A percentile compares a stretch with the other conserved stretches of the same genome.
Conservation (phyloP, 2,329 filamentous ascomycete species). For the Lasiodiplodia sp. region DNA sequence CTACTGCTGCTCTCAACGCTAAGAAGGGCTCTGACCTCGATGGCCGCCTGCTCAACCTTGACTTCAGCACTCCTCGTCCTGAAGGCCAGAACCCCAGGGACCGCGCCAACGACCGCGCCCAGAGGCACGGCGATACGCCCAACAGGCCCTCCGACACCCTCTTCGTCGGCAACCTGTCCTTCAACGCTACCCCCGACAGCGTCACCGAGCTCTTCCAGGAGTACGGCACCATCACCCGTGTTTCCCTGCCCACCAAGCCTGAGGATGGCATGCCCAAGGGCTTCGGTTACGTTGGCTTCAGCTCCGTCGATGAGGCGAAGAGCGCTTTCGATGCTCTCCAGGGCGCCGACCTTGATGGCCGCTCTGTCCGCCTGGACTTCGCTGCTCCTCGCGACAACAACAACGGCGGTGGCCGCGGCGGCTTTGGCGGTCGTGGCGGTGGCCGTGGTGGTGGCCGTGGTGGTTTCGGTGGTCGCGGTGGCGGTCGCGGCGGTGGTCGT, state of each 20-base stretch:
- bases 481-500: conserved; percentile 48
- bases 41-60: conserved; percentile 77
- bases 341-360: conserved; percentile 74
- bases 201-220: conserved; percentile 78
- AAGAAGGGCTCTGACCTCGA: conserved; percentile 80
- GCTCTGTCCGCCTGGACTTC: conserved; percentile 83
- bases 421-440: conserved; percentile 54
- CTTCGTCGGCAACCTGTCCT: conserved; percentile 90
- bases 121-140: conserved; percentile 77
- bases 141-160: conserved; percentile 85
- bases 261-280: conserved; percentile 87
- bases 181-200: conserved; percentile 78
- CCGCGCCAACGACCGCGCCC: conserved; percentile 64
- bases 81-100: conserved; percentile 46
- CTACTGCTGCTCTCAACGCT: conserved; percentile 74
- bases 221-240: conserved; percentile 73
- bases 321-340: conserved; percentile 73
- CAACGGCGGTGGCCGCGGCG: conserved; percentile 57
- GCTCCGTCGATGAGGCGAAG: conserved; percentile 82
- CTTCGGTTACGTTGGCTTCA: conserved; percentile 89
- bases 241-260: conserved; percentile 88
- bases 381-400: conserved; percentile 70
- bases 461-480: conserved; percentile 61
- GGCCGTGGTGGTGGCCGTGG: conserved; percentile 55
- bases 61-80: conserved; percentile 75